Percentiles rank a stretch among this genome's conserved stretches.
These are phyloP conservation scores for Fusarium metavorans DNA, from an alignment of 2,329 filamentous ascomycete genomes.

Conservation along the genomic window DNA sequence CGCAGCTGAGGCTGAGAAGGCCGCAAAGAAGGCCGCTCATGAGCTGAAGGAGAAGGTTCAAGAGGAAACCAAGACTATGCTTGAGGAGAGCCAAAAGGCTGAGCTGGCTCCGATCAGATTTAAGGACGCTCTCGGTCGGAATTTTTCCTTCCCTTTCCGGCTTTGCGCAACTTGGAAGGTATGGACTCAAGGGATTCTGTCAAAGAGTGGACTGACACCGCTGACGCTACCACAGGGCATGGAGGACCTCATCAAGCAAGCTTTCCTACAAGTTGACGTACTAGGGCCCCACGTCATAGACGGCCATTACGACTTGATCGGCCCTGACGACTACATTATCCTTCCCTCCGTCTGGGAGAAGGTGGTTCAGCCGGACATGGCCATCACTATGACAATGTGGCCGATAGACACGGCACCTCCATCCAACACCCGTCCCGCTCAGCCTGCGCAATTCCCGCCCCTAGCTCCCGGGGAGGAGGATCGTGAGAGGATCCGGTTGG, in stretches of 20 bases:
- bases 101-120: conserved; percentile 85
- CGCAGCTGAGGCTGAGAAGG: conserved; percentile 58
- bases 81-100: conserved; percentile 63
- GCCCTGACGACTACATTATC: conserved; percentile 84
- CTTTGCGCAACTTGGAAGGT: conserved; percentile 86
- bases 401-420: conserved; percentile 44
- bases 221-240: conserved; percentile 62
- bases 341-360: conserved; percentile 83
- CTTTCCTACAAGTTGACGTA: conserved; percentile 81
- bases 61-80: conserved; percentile 64
- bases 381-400: conserved; percentile 70
- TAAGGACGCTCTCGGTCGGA: conserved; percentile 90
- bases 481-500: conserved; percentile 70
- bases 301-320: conserved; percentile 84
- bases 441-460: neutral
- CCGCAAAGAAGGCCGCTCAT: conserved; percentile 66
- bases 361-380: conserved; percentile 78
- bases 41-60: conserved; percentile 71
- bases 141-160: conserved; percentile 92
- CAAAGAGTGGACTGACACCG: neutral
- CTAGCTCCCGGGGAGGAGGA: conserved; percentile 55
- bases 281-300: conserved; percentile 81
- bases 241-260: conserved; percentile 88
- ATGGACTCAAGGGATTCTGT: neutral
- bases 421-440: too few species aligned